Base-by-base conservation (phyloP, 257 asterid genomes). In the Linderniella brevidens region DNA sequence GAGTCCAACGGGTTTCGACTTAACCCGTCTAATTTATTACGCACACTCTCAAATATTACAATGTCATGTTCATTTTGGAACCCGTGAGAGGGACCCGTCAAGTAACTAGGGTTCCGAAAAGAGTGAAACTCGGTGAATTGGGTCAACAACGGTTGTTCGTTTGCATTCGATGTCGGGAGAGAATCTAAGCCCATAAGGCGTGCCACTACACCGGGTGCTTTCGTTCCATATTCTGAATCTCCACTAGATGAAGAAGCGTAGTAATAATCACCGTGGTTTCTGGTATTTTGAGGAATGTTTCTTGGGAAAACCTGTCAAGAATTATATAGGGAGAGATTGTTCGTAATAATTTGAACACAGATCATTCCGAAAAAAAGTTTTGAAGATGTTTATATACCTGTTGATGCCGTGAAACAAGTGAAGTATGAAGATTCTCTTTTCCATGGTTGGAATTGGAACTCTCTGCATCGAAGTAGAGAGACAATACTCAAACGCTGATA, bases 101-200 rank as follows among this genome's bases (percentile, higher is more conserved):
- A 45, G 65, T 68, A 77, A 54, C 66, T 70, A 36, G 84, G 57
- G 61, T 77, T 87, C 62, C 87, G 64, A 66, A 73, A 74, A 17
- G 94, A 77, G 37, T 48, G 69, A 45, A 82, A 60, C 40, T 76
- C 92, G 6, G 62, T 37, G 49, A 58, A 47, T 18, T 86, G 79
- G 37, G 72, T 50, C 15, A 36, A 57, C 54, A 52, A 54, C 41
- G 78, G 71, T 6, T 25, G 32, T 45, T 78, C 98, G 18, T 68
- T 66, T 52, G 32, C 75, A 61, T 67, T 66, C 19, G 84, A 60
- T 6, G 64, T 64, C 19, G 94, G 99, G 71, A 90, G 64, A 8
- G 93, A 75, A 64, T 81, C 99, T 53, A 90, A 67, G 54, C 99
- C 99, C 99, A 90, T 90, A 20, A 90, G 93, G 54, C 99, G 94